Evolutionary conservation across 805 yeast genomes (phyloP).

Genomic region (Wickerhamiella cacticola): DNA sequence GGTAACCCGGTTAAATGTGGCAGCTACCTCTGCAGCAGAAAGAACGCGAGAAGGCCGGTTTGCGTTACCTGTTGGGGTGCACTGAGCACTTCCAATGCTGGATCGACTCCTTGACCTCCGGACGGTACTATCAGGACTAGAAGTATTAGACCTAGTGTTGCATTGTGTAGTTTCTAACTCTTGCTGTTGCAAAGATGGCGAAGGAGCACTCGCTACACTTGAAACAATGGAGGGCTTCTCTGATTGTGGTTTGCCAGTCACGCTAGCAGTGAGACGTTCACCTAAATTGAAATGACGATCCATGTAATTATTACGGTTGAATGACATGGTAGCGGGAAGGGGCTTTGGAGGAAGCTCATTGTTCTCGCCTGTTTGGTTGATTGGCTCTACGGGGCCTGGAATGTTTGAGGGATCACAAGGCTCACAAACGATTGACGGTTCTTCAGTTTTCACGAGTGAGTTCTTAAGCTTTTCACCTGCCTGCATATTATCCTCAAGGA

Average conservation of each 20-base stretch:
- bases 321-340: background rate
- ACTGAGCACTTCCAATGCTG: background rate
- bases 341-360: background rate
- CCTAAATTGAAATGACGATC: background rate
- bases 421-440: background rate
- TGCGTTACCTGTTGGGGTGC: no score
- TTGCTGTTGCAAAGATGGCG: background rate
- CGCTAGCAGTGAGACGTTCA: background rate
- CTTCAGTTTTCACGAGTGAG: background rate
- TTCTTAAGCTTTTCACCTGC: background rate
- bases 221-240: background rate
- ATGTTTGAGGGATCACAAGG: background rate
- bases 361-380: background rate
- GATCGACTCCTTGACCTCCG: background rate
- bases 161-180: background rate
- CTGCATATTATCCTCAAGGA: background rate
- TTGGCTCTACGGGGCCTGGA: constrained; percentile 1
- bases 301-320: constrained; percentile 1
- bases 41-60: background rate
- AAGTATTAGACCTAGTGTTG: no score
- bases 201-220: background rate
- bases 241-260: background rate
- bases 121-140: background rate
- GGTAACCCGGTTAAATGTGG: background rate
- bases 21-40: background rate